Conservation (phyloP, 768 basidiomycete species). For the Mycena floridula region DNA sequence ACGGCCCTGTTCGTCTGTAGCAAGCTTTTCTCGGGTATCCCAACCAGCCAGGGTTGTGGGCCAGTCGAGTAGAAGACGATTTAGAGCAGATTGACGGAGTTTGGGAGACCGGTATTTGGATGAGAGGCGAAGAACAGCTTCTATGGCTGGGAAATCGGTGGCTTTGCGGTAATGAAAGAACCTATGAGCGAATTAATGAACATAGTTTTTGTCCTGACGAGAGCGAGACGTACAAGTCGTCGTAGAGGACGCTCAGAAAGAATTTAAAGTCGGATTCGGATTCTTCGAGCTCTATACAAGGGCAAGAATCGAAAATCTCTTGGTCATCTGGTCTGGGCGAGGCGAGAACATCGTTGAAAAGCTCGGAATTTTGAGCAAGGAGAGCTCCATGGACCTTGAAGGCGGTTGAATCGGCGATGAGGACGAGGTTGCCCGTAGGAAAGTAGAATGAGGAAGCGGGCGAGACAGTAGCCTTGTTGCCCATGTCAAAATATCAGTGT, state of each 20-base stretch:
- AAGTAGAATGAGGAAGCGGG: no score
- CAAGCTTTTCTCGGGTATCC: slow-evolving; percentile 38
- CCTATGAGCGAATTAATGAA: slow-evolving; percentile 22
- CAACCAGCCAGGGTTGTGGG: slow-evolving; percentile 39
- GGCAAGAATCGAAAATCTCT: no score
- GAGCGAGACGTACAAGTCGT: slow-evolving; percentile 34
- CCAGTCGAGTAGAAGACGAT: slow-evolving; percentile 37
- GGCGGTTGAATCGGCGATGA: slow-evolving; percentile 28
- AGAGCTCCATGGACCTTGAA: slow-evolving; percentile 45
- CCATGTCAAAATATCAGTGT: no score
- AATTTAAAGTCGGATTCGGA: slow-evolving; percentile 37
- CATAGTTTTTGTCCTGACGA: no score
- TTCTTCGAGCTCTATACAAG: slow-evolving; percentile 28
- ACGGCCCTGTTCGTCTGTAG: slow-evolving; percentile 23
- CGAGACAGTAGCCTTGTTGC: no score
- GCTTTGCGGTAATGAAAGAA: slow-evolving; percentile 23
- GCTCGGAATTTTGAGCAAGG: slow-evolving; percentile 41
- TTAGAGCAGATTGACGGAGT: slow-evolving; percentile 33
- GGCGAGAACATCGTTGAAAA: slow-evolving; percentile 40
- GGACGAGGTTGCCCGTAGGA: slow-evolving; percentile 42
- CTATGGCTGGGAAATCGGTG: slow-evolving; percentile 31
- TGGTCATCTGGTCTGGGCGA: slow-evolving; percentile 18
- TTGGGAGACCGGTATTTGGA: slow-evolving; percentile 43
- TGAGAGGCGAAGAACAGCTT: slow-evolving; percentile 41
- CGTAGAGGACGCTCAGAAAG: slow-evolving; percentile 38